Evolutionary conservation across 1,139 yeast genomes (phyloP).

Genomic region (Yamadazyma pseudoaaseri): DNA sequence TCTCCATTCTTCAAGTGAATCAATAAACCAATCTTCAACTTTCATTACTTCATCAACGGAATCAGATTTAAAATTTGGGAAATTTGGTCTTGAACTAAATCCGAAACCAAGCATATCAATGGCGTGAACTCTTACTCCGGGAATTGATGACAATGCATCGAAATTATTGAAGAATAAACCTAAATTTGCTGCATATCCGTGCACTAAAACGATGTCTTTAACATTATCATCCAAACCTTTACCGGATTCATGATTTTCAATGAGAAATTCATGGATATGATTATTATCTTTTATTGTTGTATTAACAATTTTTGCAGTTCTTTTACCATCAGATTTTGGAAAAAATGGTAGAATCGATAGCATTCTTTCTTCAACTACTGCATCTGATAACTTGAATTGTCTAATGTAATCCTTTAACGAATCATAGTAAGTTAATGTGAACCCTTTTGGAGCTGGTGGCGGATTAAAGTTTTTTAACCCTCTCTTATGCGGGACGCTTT

Average conservation of each 20-base stretch:
- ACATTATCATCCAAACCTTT: conserved; percentile 13
- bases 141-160: conserved; percentile 35
- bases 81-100: conserved; percentile 40
- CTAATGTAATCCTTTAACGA: conserved; percentile 41
- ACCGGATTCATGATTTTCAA: conserved; percentile 29
- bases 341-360: conserved; percentile 55
- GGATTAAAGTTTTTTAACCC: conserved; percentile 6
- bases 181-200: conserved; percentile 49
- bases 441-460: conserved; percentile 3
- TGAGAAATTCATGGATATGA: conserved; percentile 58
- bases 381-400: conserved; percentile 31
- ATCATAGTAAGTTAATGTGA: conserved; percentile 23
- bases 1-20: conserved; percentile 86
- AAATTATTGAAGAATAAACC: conserved; percentile 45
- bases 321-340: conserved; percentile 51
- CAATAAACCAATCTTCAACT: conserved; percentile 75
- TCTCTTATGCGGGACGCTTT: conserved; percentile 6
- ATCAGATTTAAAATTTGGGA: conserved; percentile 29
- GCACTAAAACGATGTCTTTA: conserved; percentile 41
- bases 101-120: conserved; percentile 49
- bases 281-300: conserved; percentile 49
- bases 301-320: conserved; percentile 47
- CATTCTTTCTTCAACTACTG: conserved; percentile 29
- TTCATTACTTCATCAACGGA: conserved; percentile 35
- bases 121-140: conserved; percentile 46